Evolutionary conservation across 805 yeast species (phyloP).

Genomic region (Ogataea degrootiae): DNA sequence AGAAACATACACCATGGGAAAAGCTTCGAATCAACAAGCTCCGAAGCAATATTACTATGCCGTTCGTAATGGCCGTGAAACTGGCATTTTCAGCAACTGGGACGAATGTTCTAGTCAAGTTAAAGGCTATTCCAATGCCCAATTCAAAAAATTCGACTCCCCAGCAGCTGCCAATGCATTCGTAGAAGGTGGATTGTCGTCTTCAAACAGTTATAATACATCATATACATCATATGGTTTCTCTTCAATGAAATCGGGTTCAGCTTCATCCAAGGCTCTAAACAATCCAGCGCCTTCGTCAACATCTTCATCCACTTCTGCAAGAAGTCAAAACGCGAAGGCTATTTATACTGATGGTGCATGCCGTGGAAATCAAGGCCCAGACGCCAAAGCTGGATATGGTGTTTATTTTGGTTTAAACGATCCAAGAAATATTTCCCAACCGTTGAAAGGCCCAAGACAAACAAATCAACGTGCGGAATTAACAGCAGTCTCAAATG

Average conservation of each 20-base stretch:
- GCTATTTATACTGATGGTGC: constrained; percentile 78
- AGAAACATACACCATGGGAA: too few species aligned
- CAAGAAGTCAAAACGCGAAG: not conserved
- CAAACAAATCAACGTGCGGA: constrained; percentile 86
- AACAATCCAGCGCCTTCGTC: not conserved
- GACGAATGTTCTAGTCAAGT: constrained; percentile 47
- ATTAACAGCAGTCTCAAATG: constrained; percentile 58
- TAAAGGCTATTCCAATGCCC: constrained; percentile 51
- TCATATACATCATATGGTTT: too few species aligned
- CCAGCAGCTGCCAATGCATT: constrained; percentile 45
- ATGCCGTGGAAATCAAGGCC: constrained; percentile 52
- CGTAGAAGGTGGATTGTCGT: constrained; percentile 14
- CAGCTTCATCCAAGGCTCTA: too few species aligned
- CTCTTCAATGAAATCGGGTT: too few species aligned
- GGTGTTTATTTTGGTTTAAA: constrained; percentile 67
- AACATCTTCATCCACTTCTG: not conserved
- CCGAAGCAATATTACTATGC: constrained; percentile 40
- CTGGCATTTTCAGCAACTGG: constrained; percentile 65
- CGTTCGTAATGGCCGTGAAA: constrained; percentile 45
- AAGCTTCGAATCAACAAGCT: constrained; percentile 1
- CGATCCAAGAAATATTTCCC: constrained; percentile 52
- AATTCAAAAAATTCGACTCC: constrained; percentile 50
- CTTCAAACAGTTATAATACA: not conserved
- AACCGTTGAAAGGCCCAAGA: constrained; percentile 39
- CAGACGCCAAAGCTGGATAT: constrained; percentile 50